A percentile compares a stretch with the other conserved stretches of the same genome.
These are phyloP conservation scores for Phytophthora sp. DNA, from an alignment of 352 stramenopile species.

Conservation along the genomic window DNA sequence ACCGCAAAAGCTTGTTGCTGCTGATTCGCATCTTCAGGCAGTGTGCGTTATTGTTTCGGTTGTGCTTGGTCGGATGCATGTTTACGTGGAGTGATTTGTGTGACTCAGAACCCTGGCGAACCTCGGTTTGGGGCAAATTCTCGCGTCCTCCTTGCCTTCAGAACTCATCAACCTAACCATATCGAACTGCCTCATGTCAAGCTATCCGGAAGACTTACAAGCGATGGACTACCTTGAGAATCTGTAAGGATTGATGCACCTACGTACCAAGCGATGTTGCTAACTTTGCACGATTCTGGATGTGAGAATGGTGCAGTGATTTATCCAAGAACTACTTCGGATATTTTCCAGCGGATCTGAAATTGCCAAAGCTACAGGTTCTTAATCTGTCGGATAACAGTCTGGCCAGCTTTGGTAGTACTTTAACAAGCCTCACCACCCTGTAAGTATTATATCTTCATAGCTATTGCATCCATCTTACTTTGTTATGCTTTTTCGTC, in stretches of 20 bases:
- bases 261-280: too few species aligned
- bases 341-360: constrained; percentile 51
- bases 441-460: constrained; percentile 38
- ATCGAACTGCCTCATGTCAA: constrained; percentile 61
- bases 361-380: constrained; percentile 36
- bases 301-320: constrained; percentile 41
- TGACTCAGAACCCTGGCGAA: constrained; percentile 52
- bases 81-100: neutral
- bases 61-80: neutral
- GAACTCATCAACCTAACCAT: constrained; percentile 57
- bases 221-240: constrained; percentile 51
- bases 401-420: constrained; percentile 46
- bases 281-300: too few species aligned
- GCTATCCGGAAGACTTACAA: constrained; percentile 53
- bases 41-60: constrained; percentile 39
- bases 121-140: constrained; percentile 49
- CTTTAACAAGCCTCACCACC: constrained; percentile 44
- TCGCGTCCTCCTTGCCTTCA: constrained; percentile 43
- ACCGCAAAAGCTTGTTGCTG: constrained; percentile 34
- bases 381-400: constrained; percentile 69
- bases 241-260: too few species aligned
- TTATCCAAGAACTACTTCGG: constrained; percentile 70
- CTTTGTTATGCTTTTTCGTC: neutral
- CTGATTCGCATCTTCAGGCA: constrained; percentile 39
- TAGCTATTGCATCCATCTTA: neutral